phyloP scores from a whole-genome alignment of 257 asterid genomes.

The Salvia hispanica region DNA sequence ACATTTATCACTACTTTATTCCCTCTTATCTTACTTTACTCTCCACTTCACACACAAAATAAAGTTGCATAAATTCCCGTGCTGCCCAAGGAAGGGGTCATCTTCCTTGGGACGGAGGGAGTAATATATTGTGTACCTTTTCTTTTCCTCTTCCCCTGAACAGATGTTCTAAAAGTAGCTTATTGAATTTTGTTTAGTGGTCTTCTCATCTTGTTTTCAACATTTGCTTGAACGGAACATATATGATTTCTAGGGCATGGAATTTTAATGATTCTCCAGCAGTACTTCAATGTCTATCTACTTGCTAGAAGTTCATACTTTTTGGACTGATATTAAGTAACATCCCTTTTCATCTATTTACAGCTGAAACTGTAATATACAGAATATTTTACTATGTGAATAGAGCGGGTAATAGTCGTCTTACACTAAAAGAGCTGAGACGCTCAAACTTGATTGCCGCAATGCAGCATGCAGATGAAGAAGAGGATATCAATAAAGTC shows the following conservation, averaged over 20 bases:
- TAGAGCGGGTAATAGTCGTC: conserved; percentile 89
- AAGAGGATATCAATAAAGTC: conserved; percentile 98
- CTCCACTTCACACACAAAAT: too few relatives aligned
- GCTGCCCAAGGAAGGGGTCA: too few relatives aligned
- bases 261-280: too few relatives aligned
- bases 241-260: too few relatives aligned
- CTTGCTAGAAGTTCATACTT: background rate
- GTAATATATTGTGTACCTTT: background rate
- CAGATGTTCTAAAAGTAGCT: background rate
- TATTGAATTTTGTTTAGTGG: background rate
- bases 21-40: too few relatives aligned
- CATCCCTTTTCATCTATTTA: conserved; percentile 48
- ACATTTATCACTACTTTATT: too few relatives aligned
- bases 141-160: conserved; percentile 4
- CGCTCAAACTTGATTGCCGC: conserved; percentile 85
- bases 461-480: conserved; percentile 99
- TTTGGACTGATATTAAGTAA: conserved; percentile 36
- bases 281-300: too few relatives aligned
- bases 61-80: too few relatives aligned
- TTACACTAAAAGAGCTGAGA: conserved; percentile 93
- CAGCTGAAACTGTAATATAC: conserved; percentile 99
- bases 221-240: conserved; percentile 4
- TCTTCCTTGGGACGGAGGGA: too few relatives aligned
- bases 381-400: conserved; percentile 97
- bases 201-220: background rate